Evolutionary conservation across 192 early-diverging fungal genomes (phyloP), one percentile per base, ranked within the genome.

Genomic region (Backusella australiensis): DNA sequence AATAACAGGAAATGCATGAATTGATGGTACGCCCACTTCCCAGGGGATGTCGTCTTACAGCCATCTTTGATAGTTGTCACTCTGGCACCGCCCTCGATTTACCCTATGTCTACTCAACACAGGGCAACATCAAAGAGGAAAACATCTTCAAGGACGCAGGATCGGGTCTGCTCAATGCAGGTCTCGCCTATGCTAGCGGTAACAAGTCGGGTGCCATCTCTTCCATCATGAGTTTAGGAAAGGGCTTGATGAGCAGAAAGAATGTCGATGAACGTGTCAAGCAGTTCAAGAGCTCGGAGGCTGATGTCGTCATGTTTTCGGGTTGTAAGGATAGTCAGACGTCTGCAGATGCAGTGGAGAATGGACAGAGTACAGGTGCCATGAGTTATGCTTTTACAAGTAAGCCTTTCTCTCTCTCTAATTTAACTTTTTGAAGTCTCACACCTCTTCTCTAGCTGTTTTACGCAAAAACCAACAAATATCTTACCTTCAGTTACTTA

Each of bases 21-120:
- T 86, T 93, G 42, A 88, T 95, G 90, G 92, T 95, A 26, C 85
- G 86, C 15, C 89, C 90, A 11, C 84, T 95, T 26, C 87, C 86
- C 17, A 38, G 72, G 23, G 85, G 94, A 23, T 90, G 87, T 63
- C 90, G 93, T 32, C 78, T 96, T 74, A 96, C 94, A 1, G 93
- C 89, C 2, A 90, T 96, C 36, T 94, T 94, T 80, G 94, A 96
- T 78, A 94, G 92, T 75, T 96, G 94, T 78, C 93, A 96, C 73
- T 93, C 92, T 41, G 94, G 93, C 32, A 91, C 94, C 2, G 92
- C 90, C 0, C 83, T 96, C 39, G 94, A 95, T 80, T 80, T 95
- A 63, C 93, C 94, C 4, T 95, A 90, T 76, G 86, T 89, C 70
- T 95, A 95, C 75, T 89, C 90, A 44, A 93, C 91, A 19, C 39